Conservation (phyloP, 139 green algal species). For the Pseudopediastrum boryanum region DNA sequence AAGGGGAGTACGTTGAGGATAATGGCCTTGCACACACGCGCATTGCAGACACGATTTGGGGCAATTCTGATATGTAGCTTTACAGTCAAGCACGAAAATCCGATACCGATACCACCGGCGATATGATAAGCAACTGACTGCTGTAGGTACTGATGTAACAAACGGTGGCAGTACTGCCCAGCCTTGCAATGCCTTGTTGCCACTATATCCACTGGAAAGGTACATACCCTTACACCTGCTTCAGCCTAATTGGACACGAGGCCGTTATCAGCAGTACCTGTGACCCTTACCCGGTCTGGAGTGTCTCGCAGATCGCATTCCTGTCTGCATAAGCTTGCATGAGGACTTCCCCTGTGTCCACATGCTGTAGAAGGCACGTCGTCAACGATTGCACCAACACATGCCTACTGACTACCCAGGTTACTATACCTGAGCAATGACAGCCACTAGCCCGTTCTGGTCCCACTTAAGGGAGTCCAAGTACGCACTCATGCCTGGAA, state of each 20-base stretch:
- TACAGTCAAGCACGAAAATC: no score
- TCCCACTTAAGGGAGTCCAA: conserved; percentile 90
- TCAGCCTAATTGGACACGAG: not conserved
- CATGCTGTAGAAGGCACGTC: conserved; percentile 69
- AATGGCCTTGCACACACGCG: not conserved
- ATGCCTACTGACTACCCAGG: not conserved
- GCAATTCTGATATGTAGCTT: no score
- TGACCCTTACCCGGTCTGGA: conserved; percentile 76
- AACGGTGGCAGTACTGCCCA: not conserved
- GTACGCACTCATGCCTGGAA: conserved; percentile 68
- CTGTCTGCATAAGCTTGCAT: conserved; percentile 98
- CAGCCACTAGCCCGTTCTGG: conserved; percentile 85
- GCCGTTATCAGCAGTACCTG: not conserved
- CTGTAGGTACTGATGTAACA: not conserved
- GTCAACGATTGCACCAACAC: not conserved
- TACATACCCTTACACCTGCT: not conserved
- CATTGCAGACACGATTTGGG: not conserved
- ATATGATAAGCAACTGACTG: no score
- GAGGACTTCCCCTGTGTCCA: conserved; percentile 94
- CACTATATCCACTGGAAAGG: not conserved
- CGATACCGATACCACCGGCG: no score
- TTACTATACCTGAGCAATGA: conserved; percentile 81
- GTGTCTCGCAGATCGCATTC: conserved; percentile 82
- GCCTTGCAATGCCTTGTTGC: not conserved
- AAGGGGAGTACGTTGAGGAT: not conserved